Evolutionary conservation across 1,139 yeast species (phyloP), one percentile per base, ranked within the genome.

Genomic region (Geotrichum histeridarum): DNA sequence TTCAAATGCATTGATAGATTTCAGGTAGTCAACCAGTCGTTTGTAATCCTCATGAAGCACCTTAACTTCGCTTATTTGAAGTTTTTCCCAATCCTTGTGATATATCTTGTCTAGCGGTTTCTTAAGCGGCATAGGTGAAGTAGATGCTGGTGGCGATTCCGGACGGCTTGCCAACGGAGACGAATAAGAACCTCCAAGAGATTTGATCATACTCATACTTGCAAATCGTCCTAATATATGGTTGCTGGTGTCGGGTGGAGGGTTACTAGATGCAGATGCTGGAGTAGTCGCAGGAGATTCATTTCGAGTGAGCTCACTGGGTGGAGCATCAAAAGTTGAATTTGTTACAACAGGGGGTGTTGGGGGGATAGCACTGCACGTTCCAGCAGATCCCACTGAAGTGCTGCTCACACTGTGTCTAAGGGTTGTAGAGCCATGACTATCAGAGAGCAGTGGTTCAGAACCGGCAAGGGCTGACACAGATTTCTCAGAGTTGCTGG

Each of bases 1-100:
- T 44, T 66, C 65, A 60, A 68, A 69, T 49, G 68, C 70, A 50
- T 62, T 58, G 5, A 63, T 60, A n/a, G 61, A 53, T 53, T 61
- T 59, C 37, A 68, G 54, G 53, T 62, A 62, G 47, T 58, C 58
- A 42, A 62, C 73, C 42, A 73, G 59, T 15, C 73, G 63, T 51
- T 66, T 69, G 58, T 73, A 73, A 50, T 73, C 77, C 2, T 61
- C 59, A 47, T 71, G 68, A 37, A 73, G 63, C 33, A 61, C 66
- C 39, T 61, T 63, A 31, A 73, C 62, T 22, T 74, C 77, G 1
- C 64, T 61, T 17, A 71, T 42, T 14, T 66, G 69, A 22, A 73
- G 61, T 27, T 61, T 57, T 4, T 60, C 59, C 44, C 54, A 51
- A 5, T 61, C 55, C 27, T 55, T 53, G 12, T 56, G 46, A 31